A percentile compares a stretch with the other conserved stretches of the same genome.
Evolutionary conservation across 345 rosid genomes (phyloP).

Genomic region (Orychophragmus violaceus): DNA sequence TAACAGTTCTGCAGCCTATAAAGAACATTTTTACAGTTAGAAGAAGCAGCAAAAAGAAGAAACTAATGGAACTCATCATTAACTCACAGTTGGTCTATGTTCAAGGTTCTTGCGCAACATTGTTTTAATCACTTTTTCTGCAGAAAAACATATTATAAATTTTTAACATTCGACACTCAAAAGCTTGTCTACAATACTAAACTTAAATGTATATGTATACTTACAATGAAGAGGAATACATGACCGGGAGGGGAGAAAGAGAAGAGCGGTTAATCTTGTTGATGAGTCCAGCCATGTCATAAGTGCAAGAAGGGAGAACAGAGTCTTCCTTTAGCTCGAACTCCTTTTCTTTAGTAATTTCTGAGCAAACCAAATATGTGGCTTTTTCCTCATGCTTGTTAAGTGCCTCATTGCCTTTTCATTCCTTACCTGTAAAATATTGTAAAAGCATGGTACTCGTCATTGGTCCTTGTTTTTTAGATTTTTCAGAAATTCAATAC

Average conservation of each 20-base stretch:
- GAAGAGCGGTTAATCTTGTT: no score
- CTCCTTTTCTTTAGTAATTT: no score
- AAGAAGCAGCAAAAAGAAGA: neutral
- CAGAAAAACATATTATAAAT: neutral
- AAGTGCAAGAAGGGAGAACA: no score
- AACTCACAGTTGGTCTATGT: slow-evolving; percentile 79
- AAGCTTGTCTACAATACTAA: neutral
- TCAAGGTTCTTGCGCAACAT: no score
- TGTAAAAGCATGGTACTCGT: neutral
- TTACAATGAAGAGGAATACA: no score
- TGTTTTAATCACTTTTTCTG: slow-evolving; percentile 90
- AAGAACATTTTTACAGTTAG: neutral
- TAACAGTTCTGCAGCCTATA: slow-evolving; percentile 85
- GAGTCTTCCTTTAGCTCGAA: no score
- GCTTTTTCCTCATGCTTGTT: slow-evolving; percentile 91
- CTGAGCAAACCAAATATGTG: slow-evolving; percentile 55
- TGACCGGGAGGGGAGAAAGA: no score
- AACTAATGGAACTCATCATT: neutral
- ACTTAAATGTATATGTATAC: slow-evolving; percentile 17
- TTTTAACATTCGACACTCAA: neutral
- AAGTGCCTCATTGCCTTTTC: slow-evolving; percentile 88
- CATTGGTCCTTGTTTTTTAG: neutral
- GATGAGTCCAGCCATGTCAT: slow-evolving; percentile 87
- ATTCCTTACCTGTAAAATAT: slow-evolving; percentile 58
- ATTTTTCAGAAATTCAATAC: neutral